A percentile compares a stretch with the other conserved stretches of the same genome.
Conservation (phyloP, 2,329 filamentous ascomycete genomes). For the Metarhizium sp. region DNA sequence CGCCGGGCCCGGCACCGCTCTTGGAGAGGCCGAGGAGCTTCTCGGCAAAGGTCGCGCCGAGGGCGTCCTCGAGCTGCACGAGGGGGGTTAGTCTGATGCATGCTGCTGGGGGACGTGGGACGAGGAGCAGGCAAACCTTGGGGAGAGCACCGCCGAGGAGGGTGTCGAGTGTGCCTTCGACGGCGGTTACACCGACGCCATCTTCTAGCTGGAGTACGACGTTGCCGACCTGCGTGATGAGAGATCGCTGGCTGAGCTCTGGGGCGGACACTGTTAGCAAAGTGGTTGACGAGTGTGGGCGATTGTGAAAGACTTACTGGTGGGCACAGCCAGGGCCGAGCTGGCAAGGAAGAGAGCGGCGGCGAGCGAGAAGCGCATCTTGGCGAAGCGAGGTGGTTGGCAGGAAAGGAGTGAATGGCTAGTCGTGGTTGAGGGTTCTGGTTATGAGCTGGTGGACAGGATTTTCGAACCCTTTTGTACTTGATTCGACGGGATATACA, state of each 20-base stretch:
- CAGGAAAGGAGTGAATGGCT: too few species aligned
- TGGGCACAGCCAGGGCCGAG: too few species aligned
- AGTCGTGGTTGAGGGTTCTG: too few species aligned
- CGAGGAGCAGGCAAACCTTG: not conserved
- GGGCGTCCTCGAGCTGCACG: conserved; percentile 7
- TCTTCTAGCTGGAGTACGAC: not conserved
- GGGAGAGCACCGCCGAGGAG: not conserved
- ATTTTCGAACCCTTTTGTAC: too few species aligned
- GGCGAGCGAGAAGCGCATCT: too few species aligned
- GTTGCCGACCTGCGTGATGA: conserved; percentile 1
- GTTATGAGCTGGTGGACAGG: too few species aligned
- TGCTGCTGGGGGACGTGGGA: not conserved
- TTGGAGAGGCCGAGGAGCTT: conserved; percentile 7
- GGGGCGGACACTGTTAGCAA: too few species aligned
- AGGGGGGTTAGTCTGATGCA: not conserved
- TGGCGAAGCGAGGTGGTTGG: too few species aligned
- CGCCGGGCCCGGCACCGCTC: conserved; percentile 1
- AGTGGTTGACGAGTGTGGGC: too few species aligned
- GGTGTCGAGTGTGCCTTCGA: not conserved
- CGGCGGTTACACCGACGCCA: not conserved
- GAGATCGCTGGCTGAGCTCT: not conserved
- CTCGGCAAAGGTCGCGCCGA: conserved; percentile 8
- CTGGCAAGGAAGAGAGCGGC: too few species aligned
- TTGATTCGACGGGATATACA: too few species aligned
- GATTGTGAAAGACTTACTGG: too few species aligned